phyloP scores from a whole-genome alignment of 2,329 filamentous ascomycete genomes.

The Ophioceras dolichostomum region DNA sequence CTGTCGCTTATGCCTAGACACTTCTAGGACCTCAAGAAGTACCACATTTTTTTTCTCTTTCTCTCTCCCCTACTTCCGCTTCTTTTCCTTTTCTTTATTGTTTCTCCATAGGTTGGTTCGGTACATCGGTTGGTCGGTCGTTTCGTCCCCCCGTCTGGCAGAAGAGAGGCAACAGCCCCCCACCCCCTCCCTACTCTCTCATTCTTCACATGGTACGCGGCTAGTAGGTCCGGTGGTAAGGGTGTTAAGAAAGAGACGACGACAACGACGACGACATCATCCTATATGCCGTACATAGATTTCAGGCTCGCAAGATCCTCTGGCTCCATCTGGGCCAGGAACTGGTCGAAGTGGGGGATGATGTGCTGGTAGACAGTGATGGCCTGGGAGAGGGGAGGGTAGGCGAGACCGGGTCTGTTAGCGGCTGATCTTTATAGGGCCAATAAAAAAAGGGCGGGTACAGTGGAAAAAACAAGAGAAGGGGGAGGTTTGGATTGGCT shows the following conservation, averaged over 20 bases:
- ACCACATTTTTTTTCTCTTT: too few species aligned
- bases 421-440: neutral
- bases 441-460: neutral
- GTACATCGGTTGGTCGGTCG: too few species aligned
- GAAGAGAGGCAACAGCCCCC: neutral
- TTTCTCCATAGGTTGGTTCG: too few species aligned
- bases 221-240: neutral
- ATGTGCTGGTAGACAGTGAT: conserved; percentile 44
- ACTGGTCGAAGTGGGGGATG: conserved; percentile 45
- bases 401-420: conserved; percentile 7
- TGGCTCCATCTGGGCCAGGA: conserved; percentile 35
- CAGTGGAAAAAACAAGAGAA: conserved; percentile 1
- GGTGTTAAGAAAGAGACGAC: neutral
- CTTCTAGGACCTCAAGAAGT: too few species aligned
- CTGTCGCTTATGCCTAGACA: too few species aligned
- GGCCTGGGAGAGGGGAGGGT: conserved; percentile 24
- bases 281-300: conserved; percentile 31
- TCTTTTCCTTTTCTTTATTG: too few species aligned
- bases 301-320: conserved; percentile 37
- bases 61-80: too few species aligned
- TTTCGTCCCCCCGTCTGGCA: too few species aligned
- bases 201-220: neutral
- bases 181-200: neutral
- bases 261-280: neutral
- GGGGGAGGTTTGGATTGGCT: neutral